Evolutionary conservation across 768 basidiomycete species (phyloP).

Genomic region (Termitomyces heimii): DNA sequence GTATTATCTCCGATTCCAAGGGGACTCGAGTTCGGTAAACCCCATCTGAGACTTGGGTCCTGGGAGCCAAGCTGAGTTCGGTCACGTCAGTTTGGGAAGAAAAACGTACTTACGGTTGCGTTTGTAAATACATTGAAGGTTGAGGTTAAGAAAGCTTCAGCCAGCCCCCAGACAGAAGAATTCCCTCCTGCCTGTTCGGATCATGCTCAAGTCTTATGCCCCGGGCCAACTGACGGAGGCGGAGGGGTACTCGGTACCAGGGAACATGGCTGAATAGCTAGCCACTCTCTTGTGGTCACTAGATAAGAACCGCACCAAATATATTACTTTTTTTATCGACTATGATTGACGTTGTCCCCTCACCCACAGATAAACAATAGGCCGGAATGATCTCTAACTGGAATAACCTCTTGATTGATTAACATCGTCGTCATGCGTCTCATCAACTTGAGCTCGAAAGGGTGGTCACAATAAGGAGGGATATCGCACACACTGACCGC

Average conservation of each 20-base stretch:
- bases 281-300: background rate
- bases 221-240: background rate
- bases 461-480: background rate
- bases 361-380: background rate
- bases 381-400: background rate
- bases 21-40: slow-evolving; percentile 7
- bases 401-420: background rate
- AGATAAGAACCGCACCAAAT: too few species aligned
- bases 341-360: background rate
- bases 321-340: background rate
- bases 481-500: background rate
- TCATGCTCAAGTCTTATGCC: background rate
- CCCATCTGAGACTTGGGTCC: background rate
- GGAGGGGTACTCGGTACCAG: background rate
- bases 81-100: slow-evolving; percentile 1
- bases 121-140: slow-evolving; percentile 7
- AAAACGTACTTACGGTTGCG: background rate
- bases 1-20: background rate
- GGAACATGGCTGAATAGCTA: background rate
- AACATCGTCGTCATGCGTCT: background rate
- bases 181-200: slow-evolving; percentile 9
- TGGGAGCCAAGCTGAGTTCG: slow-evolving; percentile 5
- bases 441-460: background rate
- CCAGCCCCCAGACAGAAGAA: background rate
- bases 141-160: slow-evolving; percentile 10